A percentile compares a stretch with the other conserved stretches of the same genome.
Evolutionary conservation across 164 flowering plant genomes (phyloP).

Genomic region (Houttuynia cordata): DNA sequence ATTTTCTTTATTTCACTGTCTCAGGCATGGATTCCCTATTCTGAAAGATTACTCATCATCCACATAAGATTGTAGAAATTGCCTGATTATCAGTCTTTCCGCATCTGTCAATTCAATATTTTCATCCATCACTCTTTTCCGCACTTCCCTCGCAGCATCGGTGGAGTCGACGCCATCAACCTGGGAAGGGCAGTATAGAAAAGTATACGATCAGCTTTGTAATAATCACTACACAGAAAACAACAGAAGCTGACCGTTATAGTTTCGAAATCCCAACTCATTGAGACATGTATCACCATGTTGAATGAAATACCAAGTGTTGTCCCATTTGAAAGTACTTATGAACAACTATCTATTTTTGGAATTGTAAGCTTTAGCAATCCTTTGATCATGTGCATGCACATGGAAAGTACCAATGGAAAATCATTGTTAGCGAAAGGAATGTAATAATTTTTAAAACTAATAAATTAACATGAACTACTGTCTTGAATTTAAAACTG

Average conservation of each 20-base stretch:
- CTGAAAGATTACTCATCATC: conserved; percentile 7
- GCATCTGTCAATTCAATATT: conserved; percentile 52
- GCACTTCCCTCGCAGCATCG: conserved; percentile 28
- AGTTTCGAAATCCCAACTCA: background rate
- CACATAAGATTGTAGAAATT: conserved; percentile 42
- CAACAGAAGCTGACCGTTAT: background rate
- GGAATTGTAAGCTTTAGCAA: too few relatives aligned
- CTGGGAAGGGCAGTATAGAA: conserved; percentile 22
- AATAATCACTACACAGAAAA: background rate
- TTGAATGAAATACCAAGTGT: background rate
- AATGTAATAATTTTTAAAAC: background rate
- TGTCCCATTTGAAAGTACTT: background rate
- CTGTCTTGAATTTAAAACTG: too few relatives aligned
- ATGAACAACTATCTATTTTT: background rate
- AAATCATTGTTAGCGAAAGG: background rate
- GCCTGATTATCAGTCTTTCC: conserved; percentile 37
- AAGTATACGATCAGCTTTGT: background rate
- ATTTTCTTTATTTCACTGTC: too few relatives aligned
- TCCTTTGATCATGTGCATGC: background rate
- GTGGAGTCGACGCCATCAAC: conserved; percentile 31
- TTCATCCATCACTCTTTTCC: conserved; percentile 39
- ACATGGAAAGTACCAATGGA: background rate
- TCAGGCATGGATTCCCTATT: background rate
- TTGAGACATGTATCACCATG: background rate
- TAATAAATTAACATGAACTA: too few relatives aligned